These are phyloP conservation scores for Eucalyptus marginata DNA, from an alignment of 345 rosid species.

Conservation along the genomic window DNA sequence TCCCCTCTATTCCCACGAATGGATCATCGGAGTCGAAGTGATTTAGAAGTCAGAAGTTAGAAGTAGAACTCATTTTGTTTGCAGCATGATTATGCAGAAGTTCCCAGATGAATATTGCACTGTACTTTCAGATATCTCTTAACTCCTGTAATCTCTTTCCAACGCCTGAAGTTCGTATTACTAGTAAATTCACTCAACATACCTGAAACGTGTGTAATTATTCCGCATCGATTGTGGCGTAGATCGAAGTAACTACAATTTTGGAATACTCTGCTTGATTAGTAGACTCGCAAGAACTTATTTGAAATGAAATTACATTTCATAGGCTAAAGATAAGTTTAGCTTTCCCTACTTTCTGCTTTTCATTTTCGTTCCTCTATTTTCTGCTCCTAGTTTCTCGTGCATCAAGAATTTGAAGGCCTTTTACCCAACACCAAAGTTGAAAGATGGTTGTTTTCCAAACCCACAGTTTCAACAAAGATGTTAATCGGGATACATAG, in stretches of 20 bases:
- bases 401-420: background rate
- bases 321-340: background rate
- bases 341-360: background rate
- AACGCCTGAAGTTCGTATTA: background rate
- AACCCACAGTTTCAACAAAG: background rate
- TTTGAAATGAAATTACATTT: background rate
- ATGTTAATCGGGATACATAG: background rate
- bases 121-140: background rate
- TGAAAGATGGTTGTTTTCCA: background rate
- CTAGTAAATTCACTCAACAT: background rate
- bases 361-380: background rate
- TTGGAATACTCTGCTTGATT: background rate
- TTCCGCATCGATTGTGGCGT: background rate
- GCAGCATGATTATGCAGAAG: background rate
- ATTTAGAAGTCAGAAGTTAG: background rate
- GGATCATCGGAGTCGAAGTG: background rate
- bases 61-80: background rate
- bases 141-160: background rate
- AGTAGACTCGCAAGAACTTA: background rate
- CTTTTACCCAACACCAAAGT: background rate
- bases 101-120: background rate
- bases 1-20: background rate
- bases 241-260: background rate
- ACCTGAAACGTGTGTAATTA: background rate
- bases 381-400: background rate